Conservation (phyloP, 140 eudicot genomes). For the Anethum foeniculum region DNA sequence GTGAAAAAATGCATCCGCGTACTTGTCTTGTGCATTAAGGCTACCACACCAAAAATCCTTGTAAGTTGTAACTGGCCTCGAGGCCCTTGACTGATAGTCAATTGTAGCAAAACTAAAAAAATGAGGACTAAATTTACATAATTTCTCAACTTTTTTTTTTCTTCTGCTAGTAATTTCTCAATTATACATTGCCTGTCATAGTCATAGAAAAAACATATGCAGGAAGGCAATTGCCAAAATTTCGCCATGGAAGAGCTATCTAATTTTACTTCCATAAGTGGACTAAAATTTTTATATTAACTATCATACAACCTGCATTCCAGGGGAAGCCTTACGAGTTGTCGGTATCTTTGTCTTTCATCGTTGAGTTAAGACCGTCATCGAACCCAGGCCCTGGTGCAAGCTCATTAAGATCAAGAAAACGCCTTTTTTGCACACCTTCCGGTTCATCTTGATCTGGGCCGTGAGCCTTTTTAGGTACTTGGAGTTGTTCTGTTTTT, state of each 20-base stretch:
- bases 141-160: slow-evolving; percentile 14
- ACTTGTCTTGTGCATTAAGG: neutral
- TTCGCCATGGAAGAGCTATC: slow-evolving; percentile 26
- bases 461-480: slow-evolving; percentile 30
- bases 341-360: slow-evolving; percentile 51
- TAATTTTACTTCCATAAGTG: slow-evolving; percentile 19
- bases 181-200: slow-evolving; percentile 14
- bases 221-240: slow-evolving; percentile 17
- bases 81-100: neutral
- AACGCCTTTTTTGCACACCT: slow-evolving; percentile 46
- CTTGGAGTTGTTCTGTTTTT: slow-evolving; percentile 29
- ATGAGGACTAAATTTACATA: slow-evolving; percentile 28
- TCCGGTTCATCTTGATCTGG: slow-evolving; percentile 47
- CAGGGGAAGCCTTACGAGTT: slow-evolving; percentile 27
- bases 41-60: neutral
- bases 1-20: neutral
- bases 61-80: neutral
- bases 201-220: slow-evolving; percentile 21
- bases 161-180: slow-evolving; percentile 6
- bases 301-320: slow-evolving; percentile 25
- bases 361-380: slow-evolving; percentile 45
- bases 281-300: slow-evolving; percentile 14
- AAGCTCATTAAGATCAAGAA: slow-evolving; percentile 90
- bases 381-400: slow-evolving; percentile 96
- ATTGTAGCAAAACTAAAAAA: slow-evolving; percentile 26